Evolutionary conservation across 768 basidiomycete genomes (phyloP).

Genomic region (Pleurotus tuoliensis): DNA sequence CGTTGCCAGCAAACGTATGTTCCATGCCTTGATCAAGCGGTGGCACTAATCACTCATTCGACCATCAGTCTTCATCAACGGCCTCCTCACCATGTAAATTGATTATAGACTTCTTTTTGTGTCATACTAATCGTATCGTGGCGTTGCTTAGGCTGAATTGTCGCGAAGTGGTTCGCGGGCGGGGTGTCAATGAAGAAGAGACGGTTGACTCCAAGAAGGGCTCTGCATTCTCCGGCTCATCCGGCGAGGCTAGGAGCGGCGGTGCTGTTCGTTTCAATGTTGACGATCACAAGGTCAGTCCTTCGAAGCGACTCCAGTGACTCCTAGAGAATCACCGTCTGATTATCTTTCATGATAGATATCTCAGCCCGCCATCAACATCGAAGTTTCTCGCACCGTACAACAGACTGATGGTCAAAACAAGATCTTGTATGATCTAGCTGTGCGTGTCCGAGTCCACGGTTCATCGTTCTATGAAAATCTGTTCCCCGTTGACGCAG

Average conservation of each 20-base stretch:
- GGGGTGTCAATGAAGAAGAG: conserved; percentile 17
- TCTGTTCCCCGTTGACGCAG: background rate
- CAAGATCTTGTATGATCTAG: background rate
- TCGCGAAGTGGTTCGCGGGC: conserved; percentile 14
- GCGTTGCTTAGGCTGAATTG: conserved; percentile 17
- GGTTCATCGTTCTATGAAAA: background rate
- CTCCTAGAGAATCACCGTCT: background rate
- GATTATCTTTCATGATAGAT: background rate
- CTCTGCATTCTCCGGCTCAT: background rate
- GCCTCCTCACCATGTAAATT: conserved; percentile 16
- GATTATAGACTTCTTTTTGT: background rate
- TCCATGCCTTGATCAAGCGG: background rate
- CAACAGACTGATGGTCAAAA: conserved; percentile 1
- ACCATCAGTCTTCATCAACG: conserved; percentile 19
- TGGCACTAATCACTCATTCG: background rate
- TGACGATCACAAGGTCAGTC: conserved; percentile 7
- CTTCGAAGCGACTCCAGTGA: background rate
- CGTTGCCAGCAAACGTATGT: conserved; percentile 20
- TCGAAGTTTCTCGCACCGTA: conserved; percentile 7
- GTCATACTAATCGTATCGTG: background rate
- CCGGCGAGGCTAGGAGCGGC: conserved; percentile 2
- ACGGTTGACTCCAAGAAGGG: conserved; percentile 5
- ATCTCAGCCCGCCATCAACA: conserved; percentile 6
- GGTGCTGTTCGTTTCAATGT: conserved; percentile 11
- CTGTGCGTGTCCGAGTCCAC: too few species aligned